Percentiles rank a stretch among this genome's conserved stretches.
Conservation (phyloP, 495 filamentous ascomycete genomes). For the Cercophora newfieldiana region DNA sequence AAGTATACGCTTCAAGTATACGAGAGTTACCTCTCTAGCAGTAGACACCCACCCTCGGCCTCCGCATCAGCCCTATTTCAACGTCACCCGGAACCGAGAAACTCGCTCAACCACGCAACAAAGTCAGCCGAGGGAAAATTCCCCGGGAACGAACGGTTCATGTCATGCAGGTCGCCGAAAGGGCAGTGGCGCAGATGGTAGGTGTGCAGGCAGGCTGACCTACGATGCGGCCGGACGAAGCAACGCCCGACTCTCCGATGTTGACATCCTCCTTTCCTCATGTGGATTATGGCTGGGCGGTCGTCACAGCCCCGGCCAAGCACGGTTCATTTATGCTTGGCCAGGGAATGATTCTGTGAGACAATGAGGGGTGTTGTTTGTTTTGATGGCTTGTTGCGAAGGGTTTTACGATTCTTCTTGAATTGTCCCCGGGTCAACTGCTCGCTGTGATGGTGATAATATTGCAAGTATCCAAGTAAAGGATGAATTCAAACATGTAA, state of each 20-base stretch:
- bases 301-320: background rate
- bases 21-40: too few species aligned
- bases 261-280: background rate
- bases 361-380: background rate
- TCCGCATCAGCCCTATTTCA: too few species aligned
- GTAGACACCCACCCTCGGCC: too few species aligned
- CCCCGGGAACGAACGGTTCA: background rate
- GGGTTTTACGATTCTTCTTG: too few species aligned
- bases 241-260: background rate
- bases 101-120: background rate
- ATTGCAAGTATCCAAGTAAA: too few species aligned
- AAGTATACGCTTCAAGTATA: too few species aligned
- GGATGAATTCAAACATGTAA: background rate
- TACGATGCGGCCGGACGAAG: background rate
- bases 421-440: too few species aligned
- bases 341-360: background rate
- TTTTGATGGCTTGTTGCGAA: background rate
- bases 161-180: background rate
- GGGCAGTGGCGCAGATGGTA: background rate
- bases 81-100: background rate
- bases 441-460: too few species aligned
- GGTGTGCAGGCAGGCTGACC: background rate
- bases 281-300: background rate
- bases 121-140: background rate
- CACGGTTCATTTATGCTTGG: background rate